A percentile compares a stretch with the other conserved stretches of the same genome.
These are phyloP conservation scores for Penicillium longicatenatum DNA, from an alignment of 495 filamentous ascomycete species.

Conservation along the genomic window DNA sequence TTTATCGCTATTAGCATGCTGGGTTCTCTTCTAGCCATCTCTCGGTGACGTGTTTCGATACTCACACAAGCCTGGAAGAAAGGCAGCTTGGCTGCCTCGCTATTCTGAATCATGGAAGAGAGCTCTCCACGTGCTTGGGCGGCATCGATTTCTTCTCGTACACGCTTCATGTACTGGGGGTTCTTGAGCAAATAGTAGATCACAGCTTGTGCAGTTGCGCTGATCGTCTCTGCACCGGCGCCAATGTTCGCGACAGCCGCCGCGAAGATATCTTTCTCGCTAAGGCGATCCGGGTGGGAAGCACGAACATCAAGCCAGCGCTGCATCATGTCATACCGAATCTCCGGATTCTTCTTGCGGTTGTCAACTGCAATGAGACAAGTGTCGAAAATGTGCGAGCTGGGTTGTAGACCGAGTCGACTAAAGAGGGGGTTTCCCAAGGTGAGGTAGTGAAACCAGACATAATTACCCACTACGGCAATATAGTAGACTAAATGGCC, in stretches of 20 bases:
- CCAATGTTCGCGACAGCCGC: slow-evolving; percentile 42
- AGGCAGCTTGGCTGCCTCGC: slow-evolving; percentile 30
- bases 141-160: slow-evolving; percentile 39
- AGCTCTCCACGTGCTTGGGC: slow-evolving; percentile 29
- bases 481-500: slow-evolving; percentile 37
- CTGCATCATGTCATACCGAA: slow-evolving; percentile 45
- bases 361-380: slow-evolving; percentile 37
- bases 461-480: slow-evolving; percentile 41
- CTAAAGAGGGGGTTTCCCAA: slow-evolving; percentile 46
- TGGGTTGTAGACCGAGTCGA: slow-evolving; percentile 39
- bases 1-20: slow-evolving; percentile 7
- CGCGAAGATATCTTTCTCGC: slow-evolving; percentile 39
- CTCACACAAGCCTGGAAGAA: slow-evolving; percentile 42
- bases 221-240: slow-evolving; percentile 49
- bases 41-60: background rate
- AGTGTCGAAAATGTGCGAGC: slow-evolving; percentile 46
- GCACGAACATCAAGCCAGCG: slow-evolving; percentile 42
- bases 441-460: slow-evolving; percentile 39
- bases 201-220: slow-evolving; percentile 39
- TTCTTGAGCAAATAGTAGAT: slow-evolving; percentile 37
- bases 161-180: slow-evolving; percentile 29
- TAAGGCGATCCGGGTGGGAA: slow-evolving; percentile 42
- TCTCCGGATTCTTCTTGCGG: slow-evolving; percentile 37
- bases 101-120: slow-evolving; percentile 26
- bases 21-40: background rate